A percentile compares a stretch with the other conserved stretches of the same genome.
These are phyloP conservation scores for Aspergillus leporis DNA, from an alignment of 495 filamentous ascomycete genomes.

Conservation along the genomic window DNA sequence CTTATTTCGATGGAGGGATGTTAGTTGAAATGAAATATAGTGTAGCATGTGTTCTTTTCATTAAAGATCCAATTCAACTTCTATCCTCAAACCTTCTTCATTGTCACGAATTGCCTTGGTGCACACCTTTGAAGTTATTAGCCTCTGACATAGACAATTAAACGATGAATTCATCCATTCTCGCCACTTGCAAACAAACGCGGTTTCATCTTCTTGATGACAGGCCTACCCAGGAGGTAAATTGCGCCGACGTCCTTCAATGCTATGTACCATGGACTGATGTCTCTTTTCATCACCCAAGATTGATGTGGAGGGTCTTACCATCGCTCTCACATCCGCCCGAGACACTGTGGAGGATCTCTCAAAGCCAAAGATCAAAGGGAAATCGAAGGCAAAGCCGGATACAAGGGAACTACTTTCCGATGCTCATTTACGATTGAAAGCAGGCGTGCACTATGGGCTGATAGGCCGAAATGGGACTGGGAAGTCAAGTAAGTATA, in stretches of 20 bases:
- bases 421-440: conserved; percentile 67
- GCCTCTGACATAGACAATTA: not conserved
- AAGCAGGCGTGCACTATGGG: conserved; percentile 70
- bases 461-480: conserved; percentile 76
- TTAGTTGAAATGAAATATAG: not conserved
- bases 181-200: conserved; percentile 50
- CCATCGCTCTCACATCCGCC: conserved; percentile 55
- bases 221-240: conserved; percentile 41
- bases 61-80: not conserved
- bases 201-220: conserved; percentile 47
- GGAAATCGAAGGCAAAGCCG: conserved; percentile 52
- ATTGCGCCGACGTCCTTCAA: not conserved
- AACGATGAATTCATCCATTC: conserved; percentile 32
- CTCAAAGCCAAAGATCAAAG: conserved; percentile 43
- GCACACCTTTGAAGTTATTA: not conserved
- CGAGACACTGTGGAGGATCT: conserved; percentile 26
- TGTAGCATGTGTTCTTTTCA: not conserved
- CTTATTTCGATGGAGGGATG: not conserved
- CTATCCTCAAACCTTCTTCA: not conserved
- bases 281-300: conserved; percentile 22
- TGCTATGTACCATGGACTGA: not conserved
- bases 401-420: conserved; percentile 66
- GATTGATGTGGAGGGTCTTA: conserved; percentile 68
- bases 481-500: conserved; percentile 71
- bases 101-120: not conserved